Evolutionary conservation across 2,329 filamentous ascomycete species (phyloP).

Genomic region (Geoglossum cookeanum): DNA sequence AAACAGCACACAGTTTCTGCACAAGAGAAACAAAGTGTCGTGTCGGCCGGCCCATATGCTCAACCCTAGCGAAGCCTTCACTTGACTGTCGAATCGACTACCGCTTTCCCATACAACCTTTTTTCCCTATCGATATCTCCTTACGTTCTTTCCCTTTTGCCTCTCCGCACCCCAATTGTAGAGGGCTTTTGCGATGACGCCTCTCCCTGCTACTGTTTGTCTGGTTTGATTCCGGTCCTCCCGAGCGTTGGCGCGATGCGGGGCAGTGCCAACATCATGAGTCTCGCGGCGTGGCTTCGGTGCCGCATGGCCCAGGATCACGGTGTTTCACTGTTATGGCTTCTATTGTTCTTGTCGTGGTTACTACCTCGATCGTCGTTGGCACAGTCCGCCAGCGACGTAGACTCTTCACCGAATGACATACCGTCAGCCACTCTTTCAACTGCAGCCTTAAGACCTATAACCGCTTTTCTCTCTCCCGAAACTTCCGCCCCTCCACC

Average conservation of each 20-base stretch:
- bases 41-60: no score
- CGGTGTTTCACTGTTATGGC: background rate
- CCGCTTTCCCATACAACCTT: background rate
- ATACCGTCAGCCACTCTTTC: background rate
- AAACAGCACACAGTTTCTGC: no score
- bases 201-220: background rate
- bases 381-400: background rate
- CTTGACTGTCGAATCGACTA: no score
- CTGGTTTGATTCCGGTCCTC: background rate
- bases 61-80: no score
- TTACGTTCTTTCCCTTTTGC: background rate
- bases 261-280: background rate
- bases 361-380: background rate
- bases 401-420: background rate
- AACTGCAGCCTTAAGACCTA: background rate
- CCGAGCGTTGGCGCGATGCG: background rate
- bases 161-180: no score
- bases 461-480: background rate
- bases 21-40: no score
- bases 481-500: background rate
- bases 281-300: background rate
- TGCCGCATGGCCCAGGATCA: background rate
- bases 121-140: background rate
- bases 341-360: background rate
- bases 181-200: background rate